A percentile compares a stretch with the other conserved stretches of the same genome.
Evolutionary conservation across 1,139 yeast genomes (phyloP).

Genomic region (Geotrichum armillariae): DNA sequence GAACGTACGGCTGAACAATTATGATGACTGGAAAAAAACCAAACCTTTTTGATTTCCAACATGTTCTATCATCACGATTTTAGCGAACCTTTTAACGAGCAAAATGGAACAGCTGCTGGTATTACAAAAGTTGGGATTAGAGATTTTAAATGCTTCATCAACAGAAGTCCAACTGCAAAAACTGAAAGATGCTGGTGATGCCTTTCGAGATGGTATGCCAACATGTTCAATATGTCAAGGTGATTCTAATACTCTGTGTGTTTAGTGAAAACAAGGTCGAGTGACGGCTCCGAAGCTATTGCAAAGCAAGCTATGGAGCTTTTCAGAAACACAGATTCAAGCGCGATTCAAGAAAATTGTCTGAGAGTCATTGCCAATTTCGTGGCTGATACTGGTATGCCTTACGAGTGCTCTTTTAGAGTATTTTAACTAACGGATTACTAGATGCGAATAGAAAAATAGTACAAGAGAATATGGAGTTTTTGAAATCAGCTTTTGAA

Average conservation of each 20-base stretch:
- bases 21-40: background rate
- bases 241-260: no score
- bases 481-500: constrained; percentile 9
- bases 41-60: background rate
- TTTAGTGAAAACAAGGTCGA: constrained; percentile 11
- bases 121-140: background rate
- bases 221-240: background rate
- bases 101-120: background rate
- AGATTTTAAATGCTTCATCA: background rate
- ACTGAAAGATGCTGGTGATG: constrained; percentile 4
- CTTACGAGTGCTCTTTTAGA: background rate
- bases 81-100: no score
- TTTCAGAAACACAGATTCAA: background rate
- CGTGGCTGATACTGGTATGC: constrained; percentile 27
- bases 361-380: constrained; percentile 28
- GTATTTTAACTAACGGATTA: background rate
- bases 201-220: constrained; percentile 7
- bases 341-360: constrained; percentile 1
- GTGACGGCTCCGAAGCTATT: constrained; percentile 1
- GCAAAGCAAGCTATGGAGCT: constrained; percentile 12
- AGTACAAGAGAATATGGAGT: constrained; percentile 15
- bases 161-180: background rate
- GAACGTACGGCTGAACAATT: constrained; percentile 30
- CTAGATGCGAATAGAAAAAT: constrained; percentile 20
- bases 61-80: no score